These are phyloP conservation scores for Vitis hybrid DNA, from an alignment of 177 flowering plant species.

Conservation along the genomic window DNA sequence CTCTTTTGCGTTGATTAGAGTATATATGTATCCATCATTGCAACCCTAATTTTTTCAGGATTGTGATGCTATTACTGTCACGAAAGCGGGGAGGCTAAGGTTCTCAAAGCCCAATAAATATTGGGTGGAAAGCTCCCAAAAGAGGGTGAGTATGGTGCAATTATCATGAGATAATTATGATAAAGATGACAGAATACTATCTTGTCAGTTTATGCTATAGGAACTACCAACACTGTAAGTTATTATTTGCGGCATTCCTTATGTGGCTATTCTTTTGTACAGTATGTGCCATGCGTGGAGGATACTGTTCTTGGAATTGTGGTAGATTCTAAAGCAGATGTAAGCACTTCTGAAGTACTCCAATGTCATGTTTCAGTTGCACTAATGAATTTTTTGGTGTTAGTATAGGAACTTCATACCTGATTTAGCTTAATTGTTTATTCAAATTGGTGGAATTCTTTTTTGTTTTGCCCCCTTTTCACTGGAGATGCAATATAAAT, in stretches of 20 bases:
- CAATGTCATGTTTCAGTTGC: too few species aligned
- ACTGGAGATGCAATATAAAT: too few species aligned
- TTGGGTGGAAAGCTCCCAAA: constrained; percentile 96
- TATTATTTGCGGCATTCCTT: background rate
- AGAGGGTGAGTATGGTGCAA: constrained; percentile 58
- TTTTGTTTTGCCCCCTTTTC: too few species aligned
- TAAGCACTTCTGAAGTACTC: constrained; percentile 40
- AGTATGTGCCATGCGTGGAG: constrained; percentile 91
- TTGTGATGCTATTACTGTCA: constrained; percentile 66
- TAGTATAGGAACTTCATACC: too few species aligned
- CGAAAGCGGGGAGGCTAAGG: constrained; percentile 71
- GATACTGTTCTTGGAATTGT: constrained; percentile 91
- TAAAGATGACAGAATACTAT: too few species aligned
- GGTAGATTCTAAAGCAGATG: constrained; percentile 85
- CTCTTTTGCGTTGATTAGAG: background rate
- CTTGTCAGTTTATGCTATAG: too few species aligned
- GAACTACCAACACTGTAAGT: too few species aligned
- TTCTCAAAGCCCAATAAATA: constrained; percentile 86
- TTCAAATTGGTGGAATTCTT: too few species aligned
- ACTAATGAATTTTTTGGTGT: too few species aligned
- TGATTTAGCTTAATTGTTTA: too few species aligned
- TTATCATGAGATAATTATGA: too few species aligned
- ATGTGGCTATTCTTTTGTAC: constrained; percentile 21
- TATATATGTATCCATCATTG: background rate
- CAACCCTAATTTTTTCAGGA: constrained; percentile 46